Base-by-base conservation (phyloP, 345 rosid species). In the Eucalyptus tenuipes region DNA sequence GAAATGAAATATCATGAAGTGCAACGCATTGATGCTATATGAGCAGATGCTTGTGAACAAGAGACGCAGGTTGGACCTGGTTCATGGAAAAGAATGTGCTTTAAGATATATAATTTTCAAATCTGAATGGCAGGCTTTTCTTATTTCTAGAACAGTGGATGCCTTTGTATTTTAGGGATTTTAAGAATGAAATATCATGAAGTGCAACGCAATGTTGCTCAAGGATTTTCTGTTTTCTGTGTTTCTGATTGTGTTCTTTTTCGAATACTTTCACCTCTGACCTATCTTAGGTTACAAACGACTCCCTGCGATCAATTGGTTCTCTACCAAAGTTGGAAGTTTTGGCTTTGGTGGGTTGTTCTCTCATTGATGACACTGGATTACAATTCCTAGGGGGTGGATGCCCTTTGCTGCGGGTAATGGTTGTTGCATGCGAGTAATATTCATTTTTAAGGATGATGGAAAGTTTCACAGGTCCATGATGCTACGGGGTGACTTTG, bases 341-440 rank as follows among this genome's bases (percentile, higher is more conserved):
- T 89, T 93, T 97, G 90, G 90, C 89, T 75, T 90, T 96, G 94
- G 94, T 92, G 47, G 92, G 91, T 6, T 97, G 99, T 87, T 90
- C 95, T 87, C 90, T 94, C 75, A 91, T 97, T 47, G 94, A 95
- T 91, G 96, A 96, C 91, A 89, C 47, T 89, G 99, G 98, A 29
- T 90, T 96, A 88, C 91, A 89, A 75, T 94, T 88, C 90, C 94
- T 96, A 29, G 94, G 92, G 90, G 85, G 89, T 84, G 97, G 95
- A 89, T 92, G 96, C 92, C 99, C 96, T 88, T 94, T 89, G 45
- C 89, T 97, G 47, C 91, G 92, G 98, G 99, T 97, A 93, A 91
- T 48, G 48, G 7, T 45, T 85, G 13, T 50, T 47, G 11, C 75
- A 27, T 86, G 44, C 8, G 16, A n/a, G 48, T 37, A 59, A 49